Evolutionary conservation across 768 basidiomycete species (phyloP), one percentile per base, ranked within the genome.

Genomic region (Tubosaeta sp.): DNA sequence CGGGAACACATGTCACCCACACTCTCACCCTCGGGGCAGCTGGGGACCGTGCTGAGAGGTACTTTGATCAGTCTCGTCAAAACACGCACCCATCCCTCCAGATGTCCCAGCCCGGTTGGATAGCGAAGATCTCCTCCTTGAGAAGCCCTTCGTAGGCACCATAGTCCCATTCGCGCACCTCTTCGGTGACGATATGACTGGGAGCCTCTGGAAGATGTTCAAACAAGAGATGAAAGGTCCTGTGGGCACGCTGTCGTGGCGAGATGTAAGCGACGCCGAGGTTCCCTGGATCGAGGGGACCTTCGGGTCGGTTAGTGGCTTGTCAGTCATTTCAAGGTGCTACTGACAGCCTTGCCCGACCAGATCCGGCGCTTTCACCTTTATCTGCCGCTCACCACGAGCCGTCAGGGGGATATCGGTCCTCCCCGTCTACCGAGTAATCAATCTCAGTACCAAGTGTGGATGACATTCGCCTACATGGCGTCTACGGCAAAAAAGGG

Each of bases 1-100:
- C 95, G 82, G 45, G 71, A 66, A 53, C 81, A 71, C 88, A 98
- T 92, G 42, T 92, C 81, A 59, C 85, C 76, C 5, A 80, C 83
- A 29, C 83, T 86, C 73, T 98, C 95, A 25, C 95, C 95, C 16
- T 84, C 86, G 12, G 92, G 91, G 60, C 93, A 95, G 2, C 90
- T 91, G 47, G 34, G 26, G 58, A 48, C 38, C 62, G 22, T 22
- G 53, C 41, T 26, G 25, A 35, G 46, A 32, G 17, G n/a, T 14
- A 32, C 34, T 43, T 34, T 33, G n/a, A 22, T n/a, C 19, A 12
- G 34, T 17, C 26, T 37, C 34, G 11, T 29, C 22, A 37, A 37
- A 35, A 43, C 10, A 69, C 75, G 33, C 65, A 86, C 86, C 90
- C 92, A 62, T 94, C 87, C 37, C 68, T 77, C 91, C 91, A 95